These are phyloP conservation scores for Lumnitzera littorea DNA, from an alignment of 345 rosid genomes.

Conservation along the genomic window DNA sequence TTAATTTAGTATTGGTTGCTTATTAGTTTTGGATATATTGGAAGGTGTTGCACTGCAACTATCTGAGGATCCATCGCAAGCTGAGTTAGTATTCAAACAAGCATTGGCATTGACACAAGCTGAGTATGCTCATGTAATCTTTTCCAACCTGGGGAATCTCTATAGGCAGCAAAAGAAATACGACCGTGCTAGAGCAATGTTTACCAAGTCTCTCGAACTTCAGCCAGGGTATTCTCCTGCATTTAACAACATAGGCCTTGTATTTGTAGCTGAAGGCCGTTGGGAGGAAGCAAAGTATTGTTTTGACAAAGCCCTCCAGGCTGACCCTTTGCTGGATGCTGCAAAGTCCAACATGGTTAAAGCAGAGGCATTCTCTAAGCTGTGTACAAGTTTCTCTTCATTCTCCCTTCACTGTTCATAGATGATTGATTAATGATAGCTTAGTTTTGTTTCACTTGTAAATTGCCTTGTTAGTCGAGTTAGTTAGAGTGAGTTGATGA, in stretches of 20 bases:
- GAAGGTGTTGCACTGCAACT: constrained; percentile 77
- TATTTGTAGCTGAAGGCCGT: constrained; percentile 73
- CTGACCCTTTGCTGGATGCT: constrained; percentile 84
- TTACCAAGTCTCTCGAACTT: constrained; percentile 73
- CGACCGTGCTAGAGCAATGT: constrained; percentile 85
- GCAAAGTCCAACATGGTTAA: constrained; percentile 71
- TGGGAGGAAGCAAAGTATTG: constrained; percentile 91
- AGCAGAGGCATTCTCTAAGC: constrained; percentile 10
- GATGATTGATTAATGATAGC: too few species aligned
- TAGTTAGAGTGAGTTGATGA: too few species aligned
- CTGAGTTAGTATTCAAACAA: constrained; percentile 56
- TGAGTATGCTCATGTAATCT: constrained; percentile 61
- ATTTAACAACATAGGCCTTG: constrained; percentile 88
- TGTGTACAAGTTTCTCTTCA: not conserved
- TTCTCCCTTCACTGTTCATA: not conserved
- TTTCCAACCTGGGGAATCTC: constrained; percentile 90
- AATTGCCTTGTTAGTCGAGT: not conserved
- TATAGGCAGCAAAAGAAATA: constrained; percentile 71
- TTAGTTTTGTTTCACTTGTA: not conserved
- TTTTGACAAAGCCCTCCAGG: constrained; percentile 58
- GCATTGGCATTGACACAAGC: constrained; percentile 54
- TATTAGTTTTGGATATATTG: not conserved
- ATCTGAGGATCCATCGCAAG: constrained; percentile 55
- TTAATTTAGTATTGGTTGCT: not conserved
- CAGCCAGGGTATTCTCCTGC: constrained; percentile 94